Percentiles rank a stretch among this genome's conserved stretches.
Evolutionary conservation across 1,284 basidiomycete genomes (phyloP).

Genomic region (Gymnopus androsaceus): DNA sequence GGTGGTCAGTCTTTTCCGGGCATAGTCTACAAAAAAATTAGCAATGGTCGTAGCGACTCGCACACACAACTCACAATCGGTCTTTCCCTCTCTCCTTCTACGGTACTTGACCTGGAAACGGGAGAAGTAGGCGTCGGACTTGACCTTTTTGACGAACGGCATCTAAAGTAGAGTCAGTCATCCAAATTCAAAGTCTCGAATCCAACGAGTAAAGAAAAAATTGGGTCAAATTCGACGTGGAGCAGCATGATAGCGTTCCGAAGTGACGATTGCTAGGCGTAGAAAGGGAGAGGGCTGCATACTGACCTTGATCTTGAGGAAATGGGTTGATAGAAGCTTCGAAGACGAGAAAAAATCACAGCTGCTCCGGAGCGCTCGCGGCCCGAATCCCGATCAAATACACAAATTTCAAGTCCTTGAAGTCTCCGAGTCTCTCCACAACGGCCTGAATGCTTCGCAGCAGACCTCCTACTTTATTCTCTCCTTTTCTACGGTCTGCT

Average conservation of each 20-base stretch:
- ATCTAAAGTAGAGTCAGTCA: constrained; percentile 47
- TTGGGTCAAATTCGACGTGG: not conserved
- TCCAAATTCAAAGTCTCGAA: constrained; percentile 18
- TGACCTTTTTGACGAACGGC: constrained; percentile 89
- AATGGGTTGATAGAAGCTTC: too few species aligned
- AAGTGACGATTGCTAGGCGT: too few species aligned
- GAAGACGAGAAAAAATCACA: too few species aligned
- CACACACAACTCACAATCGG: constrained; percentile 74
- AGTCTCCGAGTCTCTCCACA: too few species aligned
- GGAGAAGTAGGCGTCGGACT: constrained; percentile 93
- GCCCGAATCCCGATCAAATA: too few species aligned
- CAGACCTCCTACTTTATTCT: not conserved
- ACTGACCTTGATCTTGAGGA: constrained; percentile 72
- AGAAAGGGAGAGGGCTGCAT: too few species aligned
- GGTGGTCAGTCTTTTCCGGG: constrained; percentile 91
- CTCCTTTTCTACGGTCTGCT: not conserved
- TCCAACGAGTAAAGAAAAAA: constrained; percentile 28
- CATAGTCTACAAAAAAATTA: constrained; percentile 71
- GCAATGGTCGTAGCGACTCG: not conserved
- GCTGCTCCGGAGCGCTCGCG: too few species aligned
- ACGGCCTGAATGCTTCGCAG: constrained; percentile 5
- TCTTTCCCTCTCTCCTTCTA: constrained; percentile 95
- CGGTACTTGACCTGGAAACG: constrained; percentile 98
- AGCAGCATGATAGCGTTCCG: too few species aligned
- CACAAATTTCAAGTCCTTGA: too few species aligned